Conservation (phyloP, 2,329 filamentous ascomycete species). For the Cordyceps cateniannulata region DNA sequence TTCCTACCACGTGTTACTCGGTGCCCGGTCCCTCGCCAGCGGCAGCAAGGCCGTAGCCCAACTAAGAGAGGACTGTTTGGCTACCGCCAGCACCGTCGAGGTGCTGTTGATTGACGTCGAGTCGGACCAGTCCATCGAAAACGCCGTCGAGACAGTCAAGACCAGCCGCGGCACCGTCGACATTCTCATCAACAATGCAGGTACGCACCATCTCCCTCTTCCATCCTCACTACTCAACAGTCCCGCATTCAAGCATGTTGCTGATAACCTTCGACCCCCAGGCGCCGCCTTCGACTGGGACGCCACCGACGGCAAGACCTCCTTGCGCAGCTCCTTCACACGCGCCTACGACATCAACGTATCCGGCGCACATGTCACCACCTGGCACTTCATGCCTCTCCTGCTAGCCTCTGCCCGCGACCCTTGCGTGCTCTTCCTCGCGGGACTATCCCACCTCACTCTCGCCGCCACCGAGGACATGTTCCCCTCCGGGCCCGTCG, state of each 20-base stretch:
- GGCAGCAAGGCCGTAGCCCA: constrained; percentile 39
- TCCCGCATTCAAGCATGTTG: too few species aligned
- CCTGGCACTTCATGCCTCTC: constrained; percentile 31
- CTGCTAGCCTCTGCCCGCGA: constrained; percentile 33
- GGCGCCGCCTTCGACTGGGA: constrained; percentile 38
- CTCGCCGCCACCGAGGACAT: constrained; percentile 1
- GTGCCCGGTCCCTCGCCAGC: constrained; percentile 44
- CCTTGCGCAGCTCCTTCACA: constrained; percentile 36
- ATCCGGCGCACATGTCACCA: constrained; percentile 32
- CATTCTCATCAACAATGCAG: constrained; percentile 51
- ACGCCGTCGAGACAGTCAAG: constrained; percentile 36
- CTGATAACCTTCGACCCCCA: constrained; percentile 13
- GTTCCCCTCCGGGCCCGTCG: constrained; percentile 14
- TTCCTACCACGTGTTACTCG: constrained; percentile 49
- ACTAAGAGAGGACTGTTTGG: constrained; percentile 34
- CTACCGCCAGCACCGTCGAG: constrained; percentile 35
- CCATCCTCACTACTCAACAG: neutral
- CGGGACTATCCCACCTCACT: constrained; percentile 31
- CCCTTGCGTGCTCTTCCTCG: constrained; percentile 44
- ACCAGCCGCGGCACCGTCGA: constrained; percentile 41
- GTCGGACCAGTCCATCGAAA: constrained; percentile 44
- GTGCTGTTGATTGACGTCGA: constrained; percentile 47
- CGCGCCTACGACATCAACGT: constrained; percentile 45
- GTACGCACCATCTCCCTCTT: constrained; percentile 22
- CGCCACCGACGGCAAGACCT: constrained; percentile 18